A percentile compares a stretch with the other conserved stretches of the same genome.
phyloP scores from a whole-genome alignment of 2,329 filamentous ascomycete genomes.

The Aspergillus sergii region DNA sequence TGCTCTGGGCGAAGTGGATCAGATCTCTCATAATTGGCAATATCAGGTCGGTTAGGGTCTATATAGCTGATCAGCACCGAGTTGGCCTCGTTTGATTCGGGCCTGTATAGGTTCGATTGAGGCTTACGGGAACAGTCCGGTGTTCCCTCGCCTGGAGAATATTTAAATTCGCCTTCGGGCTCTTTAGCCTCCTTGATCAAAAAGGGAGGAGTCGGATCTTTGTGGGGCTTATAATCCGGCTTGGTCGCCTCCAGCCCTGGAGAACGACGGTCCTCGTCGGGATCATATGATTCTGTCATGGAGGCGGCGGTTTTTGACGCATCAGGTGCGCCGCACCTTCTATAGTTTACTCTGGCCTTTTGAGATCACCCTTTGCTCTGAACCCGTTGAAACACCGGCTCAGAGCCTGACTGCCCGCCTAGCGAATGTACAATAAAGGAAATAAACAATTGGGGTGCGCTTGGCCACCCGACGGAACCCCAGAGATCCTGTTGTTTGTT shows the following conservation, averaged over 20 bases:
- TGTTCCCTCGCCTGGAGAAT: slow-evolving; percentile 33
- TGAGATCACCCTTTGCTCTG: slow-evolving; percentile 7
- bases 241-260: slow-evolving; percentile 37
- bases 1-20: slow-evolving; percentile 49
- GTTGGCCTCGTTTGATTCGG: slow-evolving; percentile 58
- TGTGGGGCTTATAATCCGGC: slow-evolving; percentile 32
- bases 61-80: slow-evolving; percentile 67
- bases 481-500: not conserved
- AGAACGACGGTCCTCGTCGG: slow-evolving; percentile 42
- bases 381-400: not conserved
- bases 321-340: slow-evolving; percentile 28
- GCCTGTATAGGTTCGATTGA: slow-evolving; percentile 29
- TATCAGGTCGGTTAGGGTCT: slow-evolving; percentile 65
- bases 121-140: slow-evolving; percentile 40
- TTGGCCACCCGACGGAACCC: not conserved
- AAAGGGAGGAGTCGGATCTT: slow-evolving; percentile 40
- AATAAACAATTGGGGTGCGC: not conserved
- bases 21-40: slow-evolving; percentile 60
- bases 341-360: not conserved
- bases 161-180: slow-evolving; percentile 26
- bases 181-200: slow-evolving; percentile 20
- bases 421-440: not conserved
- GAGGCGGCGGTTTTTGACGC: slow-evolving; percentile 31
- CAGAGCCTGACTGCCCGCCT: not conserved
- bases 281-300: slow-evolving; percentile 45